Evolutionary conservation across 345 rosid species (phyloP), one percentile per base, ranked within the genome.

Genomic region (Salix koriyanagi): DNA sequence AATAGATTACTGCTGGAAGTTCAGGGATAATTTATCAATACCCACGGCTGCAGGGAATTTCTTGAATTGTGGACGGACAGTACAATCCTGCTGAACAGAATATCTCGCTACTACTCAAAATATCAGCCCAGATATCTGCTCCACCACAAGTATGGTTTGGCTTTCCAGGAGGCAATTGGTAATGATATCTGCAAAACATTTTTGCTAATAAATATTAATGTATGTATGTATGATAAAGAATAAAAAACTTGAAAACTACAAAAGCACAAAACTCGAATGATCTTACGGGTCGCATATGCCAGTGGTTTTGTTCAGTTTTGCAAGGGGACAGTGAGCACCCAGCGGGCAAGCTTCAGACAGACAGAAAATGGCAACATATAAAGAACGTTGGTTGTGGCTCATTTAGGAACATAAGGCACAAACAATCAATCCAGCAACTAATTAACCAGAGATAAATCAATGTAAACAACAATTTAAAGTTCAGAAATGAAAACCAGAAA

Each of bases 261-360:
- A 15, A 16, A 42, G 74, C 15, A 30, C 23, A 70, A 58, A 77
- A 60, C 75, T 79, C 67, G 72, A 81, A 77, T 69, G 74, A 81
- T 86, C 98, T 90, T 90, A 96, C 98, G 98, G 99, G 81, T 96
- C 97, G 66, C 99, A 96, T 77, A 88, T 74, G 64, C 97, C 98
- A n/a, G 92, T 94, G 75, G 86, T 84, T 67, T 80, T 85, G 75
- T 94, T 92, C 70, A 91, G 86, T 65, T 80, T 87, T 72, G 94
- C 87, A 77, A 79, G 81, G 56, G 99, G 99, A 76, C 99, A 96
- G 81, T 87, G 88, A 71, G 98, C 80, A 84, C 99, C 99, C 82
- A 94, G 77, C 2, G 99, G 99, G 69, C 99, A 96, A 78, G 99
- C 98, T 96, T 83, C 90, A 87, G 66, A 41, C 34, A 73, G 61